These are phyloP conservation scores for Mycena crocata DNA, from an alignment of 768 basidiomycete species.

Conservation along the genomic window DNA sequence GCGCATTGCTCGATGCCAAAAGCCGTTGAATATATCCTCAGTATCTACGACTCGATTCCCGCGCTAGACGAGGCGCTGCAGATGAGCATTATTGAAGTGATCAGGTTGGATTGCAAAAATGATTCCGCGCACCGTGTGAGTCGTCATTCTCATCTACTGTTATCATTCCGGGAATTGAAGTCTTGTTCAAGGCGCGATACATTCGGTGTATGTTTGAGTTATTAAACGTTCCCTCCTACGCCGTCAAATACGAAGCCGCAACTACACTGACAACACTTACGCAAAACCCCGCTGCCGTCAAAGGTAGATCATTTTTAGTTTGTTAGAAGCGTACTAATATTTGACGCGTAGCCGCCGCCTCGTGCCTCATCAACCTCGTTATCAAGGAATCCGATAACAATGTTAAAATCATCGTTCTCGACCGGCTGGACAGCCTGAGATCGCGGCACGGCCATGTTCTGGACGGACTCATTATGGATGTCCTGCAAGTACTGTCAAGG, in stretches of 20 bases:
- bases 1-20: constrained; percentile 87
- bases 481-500: constrained; percentile 91
- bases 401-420: constrained; percentile 96
- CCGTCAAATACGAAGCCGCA: constrained; percentile 98
- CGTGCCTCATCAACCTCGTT: constrained; percentile 88
- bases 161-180: constrained; percentile 20
- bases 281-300: constrained; percentile 95
- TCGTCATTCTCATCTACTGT: constrained; percentile 17
- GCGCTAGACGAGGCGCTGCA: constrained; percentile 92
- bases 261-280: constrained; percentile 94
- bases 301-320: constrained; percentile 64
- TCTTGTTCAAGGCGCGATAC: constrained; percentile 77
- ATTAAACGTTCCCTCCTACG: constrained; percentile 88
- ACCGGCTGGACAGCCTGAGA: constrained; percentile 86
- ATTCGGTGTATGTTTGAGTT: constrained; percentile 95
- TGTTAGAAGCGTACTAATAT: constrained; percentile 1
- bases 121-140: constrained; percentile 87
- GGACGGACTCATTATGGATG: constrained; percentile 94
- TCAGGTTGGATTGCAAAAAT: constrained; percentile 87
- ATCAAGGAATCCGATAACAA: constrained; percentile 99
- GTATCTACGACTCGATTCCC: constrained; percentile 85
- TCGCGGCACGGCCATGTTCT: constrained; percentile 89
- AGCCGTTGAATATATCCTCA: constrained; percentile 91
- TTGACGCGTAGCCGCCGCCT: constrained; percentile 77
- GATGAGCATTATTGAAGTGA: constrained; percentile 95